Evolutionary conservation across 2,329 filamentous ascomycete genomes (phyloP), one percentile per base, ranked within the genome.

Genomic region (Penicillium corylophilum): DNA sequence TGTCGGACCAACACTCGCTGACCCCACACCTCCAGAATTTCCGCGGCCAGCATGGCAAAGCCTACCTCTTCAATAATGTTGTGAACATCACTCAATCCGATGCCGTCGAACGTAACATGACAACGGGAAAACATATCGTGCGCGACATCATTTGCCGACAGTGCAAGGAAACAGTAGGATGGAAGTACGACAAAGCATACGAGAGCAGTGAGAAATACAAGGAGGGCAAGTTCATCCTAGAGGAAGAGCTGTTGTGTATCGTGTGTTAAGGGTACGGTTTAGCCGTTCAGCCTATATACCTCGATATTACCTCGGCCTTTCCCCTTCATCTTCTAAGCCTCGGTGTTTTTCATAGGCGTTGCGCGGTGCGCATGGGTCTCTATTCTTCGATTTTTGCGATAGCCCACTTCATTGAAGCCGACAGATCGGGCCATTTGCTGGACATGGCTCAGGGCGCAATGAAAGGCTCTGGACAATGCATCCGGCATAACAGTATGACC

Each of bases 111-210:
- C 90, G 94, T 60, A 95, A 88, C 77, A 99, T 99, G 94, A 99
- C 94, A 13, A 99, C 94, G 1, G 94, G 94, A 47, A 84, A 89
- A 48, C 94, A 99, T 74, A 82, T 97, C 50, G 94, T 99, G 43
- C 87, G 94, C 52, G 94, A 99, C 71, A 96, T 99, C 65, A 80
- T 80, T 52, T 99, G 94, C 77, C 83, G 88, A 52, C 89, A 95
- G 73, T 99, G 94, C 82, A 88, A 88, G 69, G 88, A 92, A 72
- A 88, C 87, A 26, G 94, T 99, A 47, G 94, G 94, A 31, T 99
- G 94, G 94, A 97, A 96, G 73, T 99, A 99, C 71, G 94, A 99
- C 74, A 96, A 95, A 77, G 94, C 94, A 1, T 97, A 89, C 71
- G 94, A 99, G 77, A 74, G 79, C 29, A 86, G 82, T 59, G 93